Evolutionary conservation across 2,329 filamentous ascomycete species (phyloP).

Genomic region (Metarhizium humberi): DNA sequence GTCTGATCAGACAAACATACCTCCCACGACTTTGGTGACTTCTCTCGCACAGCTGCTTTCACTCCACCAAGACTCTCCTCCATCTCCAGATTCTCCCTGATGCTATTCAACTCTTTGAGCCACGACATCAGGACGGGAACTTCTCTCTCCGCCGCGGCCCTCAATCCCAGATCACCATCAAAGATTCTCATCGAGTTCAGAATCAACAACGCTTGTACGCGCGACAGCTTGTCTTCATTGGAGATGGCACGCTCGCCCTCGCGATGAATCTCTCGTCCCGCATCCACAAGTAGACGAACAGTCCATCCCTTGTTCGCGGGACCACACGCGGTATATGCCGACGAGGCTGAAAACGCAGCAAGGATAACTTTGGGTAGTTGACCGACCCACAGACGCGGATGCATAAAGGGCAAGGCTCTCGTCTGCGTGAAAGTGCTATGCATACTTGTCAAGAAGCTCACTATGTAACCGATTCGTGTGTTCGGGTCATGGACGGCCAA

Average conservation of each 20-base stretch:
- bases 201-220: slow-evolving; percentile 32
- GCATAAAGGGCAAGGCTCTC: slow-evolving; percentile 31
- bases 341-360: slow-evolving; percentile 28
- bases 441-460: slow-evolving; percentile 22
- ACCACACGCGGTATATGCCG: slow-evolving; percentile 28
- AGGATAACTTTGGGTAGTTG: slow-evolving; percentile 30
- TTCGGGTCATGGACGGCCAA: slow-evolving; percentile 26
- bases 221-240: slow-evolving; percentile 29
- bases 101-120: slow-evolving; percentile 22
- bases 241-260: slow-evolving; percentile 22
- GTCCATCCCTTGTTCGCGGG: slow-evolving; percentile 28
- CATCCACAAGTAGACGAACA: slow-evolving; percentile 28
- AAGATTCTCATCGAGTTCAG: slow-evolving; percentile 33
- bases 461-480: slow-evolving; percentile 24
- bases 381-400: slow-evolving; percentile 30
- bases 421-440: slow-evolving; percentile 25
- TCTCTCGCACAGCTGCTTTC: slow-evolving; percentile 14
- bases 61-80: slow-evolving; percentile 12
- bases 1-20: slow-evolving; percentile 12
- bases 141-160: slow-evolving; percentile 31
- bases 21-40: slow-evolving; percentile 33
- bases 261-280: slow-evolving; percentile 25
- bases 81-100: slow-evolving; percentile 24
- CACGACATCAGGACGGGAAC: slow-evolving; percentile 25
- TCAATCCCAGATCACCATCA: slow-evolving; percentile 31